Base-by-base conservation (phyloP, 2,329 filamentous ascomycete species). In the Colletotrichum shisoi region DNA sequence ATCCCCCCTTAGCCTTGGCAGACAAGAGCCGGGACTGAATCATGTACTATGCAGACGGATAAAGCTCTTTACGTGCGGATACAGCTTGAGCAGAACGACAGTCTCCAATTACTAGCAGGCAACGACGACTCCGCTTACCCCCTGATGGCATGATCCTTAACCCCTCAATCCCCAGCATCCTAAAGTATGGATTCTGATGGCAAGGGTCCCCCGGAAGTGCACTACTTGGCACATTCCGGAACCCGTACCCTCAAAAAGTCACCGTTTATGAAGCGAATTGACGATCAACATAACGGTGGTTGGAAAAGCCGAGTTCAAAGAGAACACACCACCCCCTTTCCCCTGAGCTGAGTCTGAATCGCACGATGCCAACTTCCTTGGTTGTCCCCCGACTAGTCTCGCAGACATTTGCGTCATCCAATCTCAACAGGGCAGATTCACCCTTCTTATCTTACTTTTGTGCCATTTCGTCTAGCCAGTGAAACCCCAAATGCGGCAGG, bases 211-310 rank as follows among this genome's bases (percentile, higher is more conserved):
- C 19, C 17, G 31, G 31, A 9, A 34, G 31, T 46, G 12, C 12
- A 57, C 34, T 24, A 19, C 24, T 37, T 52, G 42, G 40, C 40
- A 17, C n/a, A 34, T 45, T 27, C 24, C 60, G 53, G 64, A 34
- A 34, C 42, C 31, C 15, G 46, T 67, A 63, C 51, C 60, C 60
- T 58, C n/a, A 31, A 46, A 21, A 17, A 8, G 37, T 46, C 46
- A 67, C 53, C 63, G 63, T 67, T 40, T 57, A 4, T 13, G 39
- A 24, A 44, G n/a, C 31, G 19, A 42, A 48, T 63, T 24, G 42
- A 39, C 31, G 13, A 31, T 48, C n/a, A 27, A 34, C 44, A 37
- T 31, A 45, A 62, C 31, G 39, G 48, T 62, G 51, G n/a, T 46
- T 1, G n/a, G 31, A 6, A 19, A 21, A 19, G 11, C 7, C 7